Evolutionary conservation across 2,329 filamentous ascomycete genomes (phyloP), one percentile per base, ranked within the genome.

Genomic region (Nothopassalora personata): DNA sequence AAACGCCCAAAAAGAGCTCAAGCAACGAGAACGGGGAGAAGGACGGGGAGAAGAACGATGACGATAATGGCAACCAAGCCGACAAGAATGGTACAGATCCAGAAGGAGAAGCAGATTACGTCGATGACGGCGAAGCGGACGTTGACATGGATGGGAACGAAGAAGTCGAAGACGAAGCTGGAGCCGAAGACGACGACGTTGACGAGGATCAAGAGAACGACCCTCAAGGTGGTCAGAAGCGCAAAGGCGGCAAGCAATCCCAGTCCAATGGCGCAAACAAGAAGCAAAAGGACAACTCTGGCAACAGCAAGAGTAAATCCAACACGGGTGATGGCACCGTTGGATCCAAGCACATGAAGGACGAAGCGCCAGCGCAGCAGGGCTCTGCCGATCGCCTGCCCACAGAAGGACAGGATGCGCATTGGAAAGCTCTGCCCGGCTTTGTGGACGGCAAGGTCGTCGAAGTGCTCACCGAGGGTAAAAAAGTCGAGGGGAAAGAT

Each of bases 381-480:
- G 72, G 71, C 10, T 72, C 71, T 2, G 65, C 63, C 8, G 68
- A 74, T 49, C 65, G 72, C 15, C 55, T 79, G 3, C 77, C 77
- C 4, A 70, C 72, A 57, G 69, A 73, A 60, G 77, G 75, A 13
- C 74, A 79, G 65, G 65, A 73, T 53, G 73, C 75, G 7, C 70
- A 73, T 36, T 79, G 76, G 76, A 74, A 76, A 59, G 62, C 73
- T 11, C 61, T 74, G 47, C 70, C 73, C 0, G 76, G 75, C 0
- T 75, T 69, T 54, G 70, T 77, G 4, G 69, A 76, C 36, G 77
- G 76, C 1, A 72, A 74, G 56, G 76, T 77, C 1, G 69, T 76
- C 4, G 76, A 79, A 60, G 70, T 77, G 34, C 62, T 77, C 45
- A 75, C 71, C 31, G 69, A 71, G 50, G 68, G 71, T 46, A 78